These are phyloP conservation scores for Dendrobium officinale DNA, from an alignment of 106 monocot species.

Conservation along the genomic window DNA sequence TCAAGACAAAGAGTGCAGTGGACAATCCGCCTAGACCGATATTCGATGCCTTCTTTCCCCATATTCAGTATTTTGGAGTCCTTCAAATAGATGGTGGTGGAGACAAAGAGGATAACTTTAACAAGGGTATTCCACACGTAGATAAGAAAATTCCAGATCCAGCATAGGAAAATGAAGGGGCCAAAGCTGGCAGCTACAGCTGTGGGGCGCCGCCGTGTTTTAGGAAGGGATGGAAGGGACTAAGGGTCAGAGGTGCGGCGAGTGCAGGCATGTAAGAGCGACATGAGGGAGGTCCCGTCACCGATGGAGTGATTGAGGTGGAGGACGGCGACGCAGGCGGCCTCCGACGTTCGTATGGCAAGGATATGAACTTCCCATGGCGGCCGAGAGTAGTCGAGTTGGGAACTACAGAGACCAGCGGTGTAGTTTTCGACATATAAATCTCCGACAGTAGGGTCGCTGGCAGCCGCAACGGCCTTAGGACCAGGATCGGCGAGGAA, in stretches of 20 bases:
- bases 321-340: conserved; percentile 40
- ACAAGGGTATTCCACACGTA: conserved; percentile 41
- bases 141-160: conserved; percentile 17
- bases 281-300: conserved; percentile 70
- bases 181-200: neutral
- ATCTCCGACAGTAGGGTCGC: conserved; percentile 21
- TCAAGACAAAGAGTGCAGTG: conserved; percentile 41
- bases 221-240: conserved; percentile 39
- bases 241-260: conserved; percentile 44
- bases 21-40: conserved; percentile 44
- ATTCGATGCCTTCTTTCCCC: conserved; percentile 33
- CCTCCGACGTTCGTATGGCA: conserved; percentile 52
- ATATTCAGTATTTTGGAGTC: conserved; percentile 56
- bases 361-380: conserved; percentile 85
- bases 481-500: conserved; percentile 26
- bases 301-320: conserved; percentile 79
- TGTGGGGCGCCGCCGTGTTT: neutral
- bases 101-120: conserved; percentile 24
- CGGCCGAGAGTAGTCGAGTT: conserved; percentile 44
- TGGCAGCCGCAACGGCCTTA: neutral
- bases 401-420: conserved; percentile 33
- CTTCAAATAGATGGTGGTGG: conserved; percentile 25
- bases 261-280: conserved; percentile 77
- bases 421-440: conserved; percentile 55
- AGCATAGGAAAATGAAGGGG: neutral